Evolutionary conservation across 257 asterid species (phyloP).

Genomic region (Penstemon eatonii): DNA sequence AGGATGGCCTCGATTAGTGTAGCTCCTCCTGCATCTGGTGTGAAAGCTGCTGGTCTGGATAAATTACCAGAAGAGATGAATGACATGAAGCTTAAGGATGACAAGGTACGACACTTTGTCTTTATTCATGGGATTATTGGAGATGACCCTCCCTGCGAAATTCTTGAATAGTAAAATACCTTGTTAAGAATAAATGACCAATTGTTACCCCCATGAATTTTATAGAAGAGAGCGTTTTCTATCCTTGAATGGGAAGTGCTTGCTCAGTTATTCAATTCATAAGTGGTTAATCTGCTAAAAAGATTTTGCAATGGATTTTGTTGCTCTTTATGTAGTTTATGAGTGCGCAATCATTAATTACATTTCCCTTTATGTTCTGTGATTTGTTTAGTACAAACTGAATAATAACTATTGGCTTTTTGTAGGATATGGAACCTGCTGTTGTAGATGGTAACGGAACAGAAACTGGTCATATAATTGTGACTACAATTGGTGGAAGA

Average conservation of each 20-base stretch:
- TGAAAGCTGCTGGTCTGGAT: slow-evolving; percentile 39
- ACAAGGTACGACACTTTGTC: slow-evolving; percentile 40
- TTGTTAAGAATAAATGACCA: background rate
- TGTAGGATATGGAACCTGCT: slow-evolving; percentile 78
- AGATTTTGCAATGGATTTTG: background rate
- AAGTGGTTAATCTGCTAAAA: no score
- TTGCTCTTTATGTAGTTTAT: background rate
- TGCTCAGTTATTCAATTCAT: no score
- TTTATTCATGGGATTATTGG: background rate
- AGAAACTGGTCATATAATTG: slow-evolving; percentile 82
- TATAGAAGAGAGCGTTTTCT: background rate
- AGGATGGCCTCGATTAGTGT: slow-evolving; percentile 45
- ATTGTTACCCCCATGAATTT: background rate
- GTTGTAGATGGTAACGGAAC: slow-evolving; percentile 75
- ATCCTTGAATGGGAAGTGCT: no score
- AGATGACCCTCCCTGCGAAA: background rate
- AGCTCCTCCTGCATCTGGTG: slow-evolving; percentile 43
- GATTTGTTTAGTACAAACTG: background rate
- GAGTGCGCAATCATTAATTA: no score
- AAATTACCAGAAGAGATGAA: slow-evolving; percentile 59
- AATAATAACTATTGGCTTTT: slow-evolving; percentile 13
- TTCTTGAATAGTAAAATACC: background rate
- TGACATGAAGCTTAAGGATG: slow-evolving; percentile 64
- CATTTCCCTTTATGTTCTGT: background rate
- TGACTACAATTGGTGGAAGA: slow-evolving; percentile 74